A percentile compares a stretch with the other conserved stretches of the same genome.
Evolutionary conservation across 2,329 filamentous ascomycete species (phyloP).

Genomic region (Ophiostoma piceae): DNA sequence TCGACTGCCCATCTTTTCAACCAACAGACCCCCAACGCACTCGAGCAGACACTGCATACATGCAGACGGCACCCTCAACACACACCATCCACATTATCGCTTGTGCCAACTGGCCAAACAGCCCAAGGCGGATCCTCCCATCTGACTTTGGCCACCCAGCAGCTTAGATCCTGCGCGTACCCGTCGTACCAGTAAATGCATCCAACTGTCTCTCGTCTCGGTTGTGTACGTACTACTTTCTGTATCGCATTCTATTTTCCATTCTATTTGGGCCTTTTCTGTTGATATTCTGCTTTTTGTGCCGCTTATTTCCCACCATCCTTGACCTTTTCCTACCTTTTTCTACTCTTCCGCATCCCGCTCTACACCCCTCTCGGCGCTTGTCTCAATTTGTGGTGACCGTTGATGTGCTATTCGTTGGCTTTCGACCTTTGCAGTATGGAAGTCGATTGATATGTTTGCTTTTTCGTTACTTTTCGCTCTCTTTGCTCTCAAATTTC

Average conservation of each 20-base stretch:
- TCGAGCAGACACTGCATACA: not conserved
- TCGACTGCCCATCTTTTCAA: not conserved
- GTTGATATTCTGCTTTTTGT: not conserved
- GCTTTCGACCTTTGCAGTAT: not conserved
- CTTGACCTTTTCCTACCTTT: not conserved
- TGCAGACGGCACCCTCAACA: not conserved
- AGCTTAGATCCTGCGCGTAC: constrained; percentile 23
- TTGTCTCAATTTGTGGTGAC: not conserved
- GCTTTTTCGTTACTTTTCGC: not conserved
- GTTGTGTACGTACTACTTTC: not conserved
- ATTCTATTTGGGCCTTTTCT: not conserved
- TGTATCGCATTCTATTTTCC: not conserved
- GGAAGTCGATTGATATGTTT: not conserved
- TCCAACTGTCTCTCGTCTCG: not conserved
- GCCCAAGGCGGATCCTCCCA: constrained; percentile 20
- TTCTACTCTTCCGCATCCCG: not conserved
- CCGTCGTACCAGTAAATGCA: constrained; percentile 20
- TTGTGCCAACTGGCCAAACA: constrained; percentile 3
- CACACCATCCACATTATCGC: not conserved
- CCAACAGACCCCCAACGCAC: not conserved
- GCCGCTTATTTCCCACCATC: not conserved
- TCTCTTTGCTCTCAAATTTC: not conserved
- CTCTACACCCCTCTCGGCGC: not conserved
- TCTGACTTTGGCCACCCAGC: constrained; percentile 21
- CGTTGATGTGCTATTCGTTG: constrained; percentile 6